These are phyloP conservation scores for Magnolia officinalis DNA, from an alignment of 164 flowering plant genomes.

Conservation along the genomic window DNA sequence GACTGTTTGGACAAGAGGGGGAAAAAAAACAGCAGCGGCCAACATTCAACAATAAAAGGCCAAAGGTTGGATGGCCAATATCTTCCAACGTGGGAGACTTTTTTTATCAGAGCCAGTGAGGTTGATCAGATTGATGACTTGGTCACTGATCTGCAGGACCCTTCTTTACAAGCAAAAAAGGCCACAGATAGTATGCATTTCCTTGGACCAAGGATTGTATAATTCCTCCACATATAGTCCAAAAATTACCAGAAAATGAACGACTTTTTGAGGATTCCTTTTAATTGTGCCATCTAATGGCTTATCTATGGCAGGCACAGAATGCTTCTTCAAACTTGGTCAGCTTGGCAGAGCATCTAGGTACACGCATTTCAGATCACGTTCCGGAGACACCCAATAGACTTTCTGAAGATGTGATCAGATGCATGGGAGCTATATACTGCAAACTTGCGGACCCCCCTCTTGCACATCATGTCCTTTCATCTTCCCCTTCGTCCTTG, in stretches of 20 bases:
- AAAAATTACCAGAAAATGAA: not conserved
- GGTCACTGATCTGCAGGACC: not conserved
- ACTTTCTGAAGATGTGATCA: conserved; percentile 85
- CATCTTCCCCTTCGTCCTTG: conserved; percentile 68
- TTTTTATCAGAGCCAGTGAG: not conserved
- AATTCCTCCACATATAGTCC: not conserved
- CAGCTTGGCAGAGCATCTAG: conserved; percentile 70
- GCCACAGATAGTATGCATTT: not conserved
- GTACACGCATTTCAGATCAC: conserved; percentile 45
- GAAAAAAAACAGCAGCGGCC: not conserved
- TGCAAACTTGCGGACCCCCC: conserved; percentile 80
- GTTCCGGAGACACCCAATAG: conserved; percentile 59
- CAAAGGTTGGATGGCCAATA: not conserved
- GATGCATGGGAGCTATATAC: conserved; percentile 67
- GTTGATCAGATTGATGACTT: not conserved
- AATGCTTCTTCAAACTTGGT: conserved; percentile 35
- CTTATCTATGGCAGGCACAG: conserved; percentile 43
- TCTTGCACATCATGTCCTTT: conserved; percentile 43
- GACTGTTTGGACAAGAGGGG: too few relatives aligned
- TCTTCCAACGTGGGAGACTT: not conserved
- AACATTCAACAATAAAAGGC: not conserved
- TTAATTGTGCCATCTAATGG: not conserved
- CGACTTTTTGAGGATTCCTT: not conserved
- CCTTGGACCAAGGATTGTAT: not conserved
- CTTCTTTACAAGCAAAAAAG: not conserved